Conservation (phyloP, 2,329 filamentous ascomycete species). For the Diatrype stigma region DNA sequence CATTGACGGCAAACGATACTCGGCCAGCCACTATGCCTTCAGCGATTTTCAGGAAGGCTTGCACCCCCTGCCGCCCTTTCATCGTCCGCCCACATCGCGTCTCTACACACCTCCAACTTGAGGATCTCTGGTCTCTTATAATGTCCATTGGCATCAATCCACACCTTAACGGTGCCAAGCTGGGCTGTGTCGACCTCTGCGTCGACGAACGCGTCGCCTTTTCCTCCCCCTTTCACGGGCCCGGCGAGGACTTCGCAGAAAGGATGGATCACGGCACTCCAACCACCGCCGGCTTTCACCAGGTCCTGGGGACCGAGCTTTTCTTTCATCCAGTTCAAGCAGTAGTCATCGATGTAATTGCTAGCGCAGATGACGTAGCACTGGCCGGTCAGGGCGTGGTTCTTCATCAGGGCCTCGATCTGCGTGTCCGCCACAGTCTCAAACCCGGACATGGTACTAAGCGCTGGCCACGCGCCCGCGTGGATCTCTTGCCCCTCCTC, state of each 20-base stretch:
- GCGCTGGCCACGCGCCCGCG: conserved; percentile 26
- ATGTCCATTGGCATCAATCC: neutral
- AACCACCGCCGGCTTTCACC: conserved; percentile 24
- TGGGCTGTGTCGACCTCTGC: neutral
- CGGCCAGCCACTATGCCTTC: too few relatives aligned
- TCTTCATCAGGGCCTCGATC: conserved; percentile 43
- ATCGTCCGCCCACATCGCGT: neutral
- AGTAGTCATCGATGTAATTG: conserved; percentile 38
- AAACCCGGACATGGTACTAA: conserved; percentile 31
- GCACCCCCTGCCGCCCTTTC: neutral
- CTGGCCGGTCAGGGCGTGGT: conserved; percentile 39
- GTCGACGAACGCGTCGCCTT: neutral
- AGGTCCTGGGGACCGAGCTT: conserved; percentile 24
- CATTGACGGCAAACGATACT: too few relatives aligned
- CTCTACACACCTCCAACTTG: neutral
- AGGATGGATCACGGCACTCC: conserved; percentile 26
- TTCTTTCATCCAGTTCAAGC: conserved; percentile 33
- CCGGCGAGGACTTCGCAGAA: conserved; percentile 25
- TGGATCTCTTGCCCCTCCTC: conserved; percentile 24
- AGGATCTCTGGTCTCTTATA: neutral
- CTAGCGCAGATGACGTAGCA: conserved; percentile 38
- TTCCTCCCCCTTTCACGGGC: conserved; percentile 5
- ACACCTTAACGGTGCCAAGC: neutral
- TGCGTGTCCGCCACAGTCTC: conserved; percentile 36
- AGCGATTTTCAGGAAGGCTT: too few relatives aligned